Evolutionary conservation across 768 basidiomycete species (phyloP).

Genomic region (Lactifluus volemus): DNA sequence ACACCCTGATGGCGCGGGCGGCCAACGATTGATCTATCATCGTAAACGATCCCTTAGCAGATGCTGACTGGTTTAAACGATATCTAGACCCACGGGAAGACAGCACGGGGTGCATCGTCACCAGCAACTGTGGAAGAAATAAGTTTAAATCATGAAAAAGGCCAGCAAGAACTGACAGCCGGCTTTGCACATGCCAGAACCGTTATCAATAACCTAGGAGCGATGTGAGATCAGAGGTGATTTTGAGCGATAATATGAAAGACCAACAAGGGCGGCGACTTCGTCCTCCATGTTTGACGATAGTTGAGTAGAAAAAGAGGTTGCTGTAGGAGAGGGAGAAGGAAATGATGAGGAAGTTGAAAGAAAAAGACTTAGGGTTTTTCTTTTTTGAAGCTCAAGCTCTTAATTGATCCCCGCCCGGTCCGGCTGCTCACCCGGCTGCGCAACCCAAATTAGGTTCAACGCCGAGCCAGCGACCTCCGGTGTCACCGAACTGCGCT

Average conservation of each 20-base stretch:
- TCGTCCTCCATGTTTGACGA: constrained; percentile 50
- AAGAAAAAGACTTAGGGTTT: too few relatives aligned
- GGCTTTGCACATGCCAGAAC: constrained; percentile 99
- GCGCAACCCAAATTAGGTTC: background rate
- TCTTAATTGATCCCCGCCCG: background rate
- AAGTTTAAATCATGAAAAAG: constrained; percentile 34
- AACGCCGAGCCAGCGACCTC: background rate
- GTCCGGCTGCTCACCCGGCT: background rate
- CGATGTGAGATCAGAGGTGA: background rate
- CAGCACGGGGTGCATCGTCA: constrained; percentile 93
- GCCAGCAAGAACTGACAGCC: constrained; percentile 59
- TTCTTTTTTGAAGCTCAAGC: background rate
- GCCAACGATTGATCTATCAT: constrained; percentile 76
- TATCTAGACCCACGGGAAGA: constrained; percentile 71
- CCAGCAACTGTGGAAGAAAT: constrained; percentile 70
- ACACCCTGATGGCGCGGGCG: constrained; percentile 92
- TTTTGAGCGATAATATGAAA: background rate
- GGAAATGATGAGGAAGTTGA: background rate
- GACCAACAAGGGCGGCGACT: constrained; percentile 45
- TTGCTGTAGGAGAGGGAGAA: background rate
- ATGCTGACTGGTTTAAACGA: background rate
- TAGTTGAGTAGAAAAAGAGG: constrained; percentile 3
- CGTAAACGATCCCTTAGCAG: constrained; percentile 4
- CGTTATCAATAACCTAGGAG: constrained; percentile 76
- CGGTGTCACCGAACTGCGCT: background rate